A percentile compares a stretch with the other conserved stretches of the same genome.
These are phyloP conservation scores for Xylariales sp. DNA, from an alignment of 2,329 filamentous ascomycete species.

Conservation along the genomic window DNA sequence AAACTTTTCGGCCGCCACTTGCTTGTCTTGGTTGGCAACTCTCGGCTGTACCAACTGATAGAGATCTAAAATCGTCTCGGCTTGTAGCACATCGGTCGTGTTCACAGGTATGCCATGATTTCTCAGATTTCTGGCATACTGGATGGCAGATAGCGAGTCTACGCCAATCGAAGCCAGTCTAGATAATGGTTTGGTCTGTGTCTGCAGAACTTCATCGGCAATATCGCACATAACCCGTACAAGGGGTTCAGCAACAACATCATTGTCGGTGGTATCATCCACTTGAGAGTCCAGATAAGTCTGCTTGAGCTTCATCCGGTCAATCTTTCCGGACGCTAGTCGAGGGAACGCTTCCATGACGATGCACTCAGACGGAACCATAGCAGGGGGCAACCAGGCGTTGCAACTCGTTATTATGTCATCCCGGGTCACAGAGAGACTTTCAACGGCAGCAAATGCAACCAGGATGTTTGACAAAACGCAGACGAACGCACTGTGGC, in stretches of 20 bases:
- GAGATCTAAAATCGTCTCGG: constrained; percentile 34
- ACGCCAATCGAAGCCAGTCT: constrained; percentile 28
- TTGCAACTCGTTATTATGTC: constrained; percentile 57
- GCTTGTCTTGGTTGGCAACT: not conserved
- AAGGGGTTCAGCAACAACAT: constrained; percentile 20
- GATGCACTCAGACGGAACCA: constrained; percentile 75
- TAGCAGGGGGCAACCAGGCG: constrained; percentile 75
- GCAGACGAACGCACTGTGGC: constrained; percentile 62
- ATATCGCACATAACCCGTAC: constrained; percentile 29
- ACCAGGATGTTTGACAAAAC: constrained; percentile 68
- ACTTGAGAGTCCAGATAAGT: constrained; percentile 36
- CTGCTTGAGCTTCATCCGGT: constrained; percentile 59
- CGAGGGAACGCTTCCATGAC: constrained; percentile 63
- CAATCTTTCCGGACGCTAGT: constrained; percentile 78
- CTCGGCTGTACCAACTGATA: constrained; percentile 7
- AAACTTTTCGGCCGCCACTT: not conserved
- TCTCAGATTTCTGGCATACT: constrained; percentile 60
- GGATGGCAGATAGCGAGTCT: constrained; percentile 38
- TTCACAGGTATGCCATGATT: constrained; percentile 48
- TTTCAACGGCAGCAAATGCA: constrained; percentile 63
- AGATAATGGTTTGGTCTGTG: constrained; percentile 19
- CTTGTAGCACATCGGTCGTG: constrained; percentile 58
- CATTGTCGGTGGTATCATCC: constrained; percentile 6
- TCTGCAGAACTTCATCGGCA: constrained; percentile 20
- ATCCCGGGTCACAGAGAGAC: constrained; percentile 26